Conservation (phyloP, 345 rosid genomes). For the Geranium brycei region DNA sequence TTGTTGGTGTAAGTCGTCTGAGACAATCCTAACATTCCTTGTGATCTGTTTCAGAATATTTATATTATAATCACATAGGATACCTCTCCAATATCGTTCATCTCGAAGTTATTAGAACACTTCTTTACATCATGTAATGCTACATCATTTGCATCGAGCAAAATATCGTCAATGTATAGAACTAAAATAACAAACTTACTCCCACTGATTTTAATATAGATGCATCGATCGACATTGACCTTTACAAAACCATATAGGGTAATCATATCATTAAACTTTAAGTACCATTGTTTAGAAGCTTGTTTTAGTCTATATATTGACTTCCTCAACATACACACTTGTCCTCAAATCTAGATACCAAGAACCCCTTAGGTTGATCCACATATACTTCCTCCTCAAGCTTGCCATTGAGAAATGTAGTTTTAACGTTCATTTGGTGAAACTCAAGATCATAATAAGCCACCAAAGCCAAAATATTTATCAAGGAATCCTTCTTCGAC, state of each 20-base stretch:
- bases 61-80: too few relatives aligned
- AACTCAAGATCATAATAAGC: not conserved
- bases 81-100: too few relatives aligned
- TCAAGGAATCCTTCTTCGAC: not conserved
- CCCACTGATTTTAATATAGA: not conserved
- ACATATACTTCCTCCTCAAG: too few relatives aligned
- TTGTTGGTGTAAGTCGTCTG: too few relatives aligned
- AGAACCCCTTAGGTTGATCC: not conserved
- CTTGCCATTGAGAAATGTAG: too few relatives aligned
- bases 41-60: too few relatives aligned
- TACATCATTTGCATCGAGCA: too few relatives aligned
- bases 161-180: too few relatives aligned
- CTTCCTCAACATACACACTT: not conserved
- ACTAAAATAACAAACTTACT: not conserved
- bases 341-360: not conserved
- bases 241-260: not conserved
- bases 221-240: not conserved
- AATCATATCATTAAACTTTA: slow-evolving; percentile 1
- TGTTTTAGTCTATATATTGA: slow-evolving; percentile 6
- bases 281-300: not conserved
- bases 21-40: too few relatives aligned
- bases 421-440: too few relatives aligned
- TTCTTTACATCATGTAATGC: too few relatives aligned
- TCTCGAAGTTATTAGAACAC: too few relatives aligned
- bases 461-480: not conserved